phyloP scores from a whole-genome alignment of 345 rosid genomes.

The Raphanus raphanistrum region DNA sequence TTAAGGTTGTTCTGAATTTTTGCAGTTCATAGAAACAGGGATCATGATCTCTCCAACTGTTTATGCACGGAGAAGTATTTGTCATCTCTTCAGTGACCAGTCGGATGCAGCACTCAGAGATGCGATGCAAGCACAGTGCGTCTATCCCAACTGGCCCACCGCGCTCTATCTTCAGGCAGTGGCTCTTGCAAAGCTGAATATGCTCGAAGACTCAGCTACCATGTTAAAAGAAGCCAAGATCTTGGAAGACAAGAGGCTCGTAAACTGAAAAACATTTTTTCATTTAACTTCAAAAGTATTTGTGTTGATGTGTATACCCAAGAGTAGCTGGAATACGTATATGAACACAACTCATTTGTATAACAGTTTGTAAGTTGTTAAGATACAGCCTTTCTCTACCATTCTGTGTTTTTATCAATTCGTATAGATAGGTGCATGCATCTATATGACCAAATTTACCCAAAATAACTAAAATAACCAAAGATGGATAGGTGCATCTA shows the following conservation, averaged over 20 bases:
- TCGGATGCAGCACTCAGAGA: constrained; percentile 89
- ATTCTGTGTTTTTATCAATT: not conserved
- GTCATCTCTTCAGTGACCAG: constrained; percentile 71
- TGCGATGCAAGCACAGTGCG: constrained; percentile 94
- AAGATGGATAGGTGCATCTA: not conserved
- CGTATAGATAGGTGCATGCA: too few relatives aligned
- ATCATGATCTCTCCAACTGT: constrained; percentile 89
- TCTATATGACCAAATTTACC: too few relatives aligned
- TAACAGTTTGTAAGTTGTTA: not conserved
- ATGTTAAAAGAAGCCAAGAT: constrained; percentile 80
- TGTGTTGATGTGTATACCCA: not conserved
- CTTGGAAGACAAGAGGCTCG: constrained; percentile 66
- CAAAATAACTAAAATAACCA: not conserved
- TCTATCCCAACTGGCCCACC: constrained; percentile 85
- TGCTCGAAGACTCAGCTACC: constrained; percentile 78
- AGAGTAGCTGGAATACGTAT: not conserved
- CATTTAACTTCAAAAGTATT: not conserved
- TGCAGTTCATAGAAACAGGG: constrained; percentile 80
- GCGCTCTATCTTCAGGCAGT: constrained; percentile 88
- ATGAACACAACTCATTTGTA: not conserved
- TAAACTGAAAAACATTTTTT: constrained; percentile 10
- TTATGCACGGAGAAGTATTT: constrained; percentile 74
- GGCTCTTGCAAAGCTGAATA: constrained; percentile 79
- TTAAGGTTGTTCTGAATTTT: not conserved
- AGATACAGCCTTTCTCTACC: not conserved